Base-by-base conservation (phyloP, 2,329 filamentous ascomycete genomes). In the Ceratocystiopsis minuta region DNA sequence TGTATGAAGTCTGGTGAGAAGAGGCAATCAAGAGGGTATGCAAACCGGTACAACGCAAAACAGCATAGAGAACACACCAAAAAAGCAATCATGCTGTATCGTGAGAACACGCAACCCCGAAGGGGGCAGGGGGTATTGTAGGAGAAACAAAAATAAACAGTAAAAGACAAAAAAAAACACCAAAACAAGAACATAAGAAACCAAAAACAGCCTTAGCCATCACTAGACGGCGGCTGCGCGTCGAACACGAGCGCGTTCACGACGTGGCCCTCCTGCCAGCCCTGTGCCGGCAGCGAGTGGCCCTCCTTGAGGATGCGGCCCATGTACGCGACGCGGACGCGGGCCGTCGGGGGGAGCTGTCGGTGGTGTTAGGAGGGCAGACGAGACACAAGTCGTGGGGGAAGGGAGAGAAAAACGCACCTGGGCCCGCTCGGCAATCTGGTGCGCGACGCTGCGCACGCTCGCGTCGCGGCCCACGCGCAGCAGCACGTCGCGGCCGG, bases 261-360 rank as follows among this genome's bases (percentile, higher is more conserved):
- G 32, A 90, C 65, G 54, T 90, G 71, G 33, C 76, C 80, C 46
- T 71, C 67, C 51, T 76, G 72, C 81, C 83, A 94, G 39, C 80
- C 80, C 51, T 90, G 80, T 3, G 70, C 68, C 37, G 65, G 58
- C 16, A 94, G 62, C 1, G 78, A 68, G 16, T 71, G 56, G 42
- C 68, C 67, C 48, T 88, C 82, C 49, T 77, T 75, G 37, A 94
- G 68, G 40, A 87, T 72, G 55, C 77, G 84, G 50, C 87, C 87
- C 58, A 90, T 69, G 56, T 93, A 92, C 16, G 75, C 78, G 45
- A 94, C 70, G 42, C 75, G 74, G 40, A 94, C 64, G 38, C 66
- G 70, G 46, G 72, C 74, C 37, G 62, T 63, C 9, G 64, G 55
- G 2, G 68, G 57, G 31, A 87, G 62, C 79, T 80, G 50, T 16